Evolutionary conservation across 2,329 filamentous ascomycete genomes (phyloP).

Genomic region (Colletotrichum somersetense): DNA sequence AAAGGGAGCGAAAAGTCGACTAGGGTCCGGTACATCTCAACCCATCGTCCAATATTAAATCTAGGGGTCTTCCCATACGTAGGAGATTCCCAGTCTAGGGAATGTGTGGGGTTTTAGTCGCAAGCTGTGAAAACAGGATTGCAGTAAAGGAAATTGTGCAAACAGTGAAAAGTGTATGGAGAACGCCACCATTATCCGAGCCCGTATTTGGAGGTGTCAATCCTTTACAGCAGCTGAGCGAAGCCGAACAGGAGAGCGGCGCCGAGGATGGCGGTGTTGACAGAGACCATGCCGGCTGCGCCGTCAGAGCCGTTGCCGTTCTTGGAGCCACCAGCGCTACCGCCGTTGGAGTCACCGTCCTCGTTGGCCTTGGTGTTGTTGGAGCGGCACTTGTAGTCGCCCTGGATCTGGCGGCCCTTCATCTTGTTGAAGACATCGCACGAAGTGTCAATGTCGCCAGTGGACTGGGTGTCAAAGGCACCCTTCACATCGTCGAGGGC

Average conservation of each 20-base stretch:
- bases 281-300: constrained; percentile 59
- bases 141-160: constrained; percentile 41
- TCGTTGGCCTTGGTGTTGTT: constrained; percentile 67
- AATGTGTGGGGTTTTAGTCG: constrained; percentile 28
- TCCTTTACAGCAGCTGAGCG: constrained; percentile 65
- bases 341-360: constrained; percentile 51
- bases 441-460: constrained; percentile 68
- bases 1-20: constrained; percentile 48
- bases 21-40: constrained; percentile 41
- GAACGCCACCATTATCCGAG: constrained; percentile 43
- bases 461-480: constrained; percentile 77
- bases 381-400: constrained; percentile 63
- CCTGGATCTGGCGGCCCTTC: constrained; percentile 58
- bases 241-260: constrained; percentile 62
- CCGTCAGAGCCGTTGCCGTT: constrained; percentile 49
- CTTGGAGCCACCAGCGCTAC: constrained; percentile 47
- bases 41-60: constrained; percentile 56
- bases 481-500: constrained; percentile 76
- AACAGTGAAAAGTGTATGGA: constrained; percentile 42
- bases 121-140: constrained; percentile 38
- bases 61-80: constrained; percentile 58
- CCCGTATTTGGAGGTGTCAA: constrained; percentile 21
- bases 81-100: constrained; percentile 45
- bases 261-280: constrained; percentile 63
- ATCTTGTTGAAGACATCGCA: constrained; percentile 67